These are phyloP conservation scores for Pythium dissotocum DNA, from an alignment of 352 stramenopile species.

Conservation along the genomic window DNA sequence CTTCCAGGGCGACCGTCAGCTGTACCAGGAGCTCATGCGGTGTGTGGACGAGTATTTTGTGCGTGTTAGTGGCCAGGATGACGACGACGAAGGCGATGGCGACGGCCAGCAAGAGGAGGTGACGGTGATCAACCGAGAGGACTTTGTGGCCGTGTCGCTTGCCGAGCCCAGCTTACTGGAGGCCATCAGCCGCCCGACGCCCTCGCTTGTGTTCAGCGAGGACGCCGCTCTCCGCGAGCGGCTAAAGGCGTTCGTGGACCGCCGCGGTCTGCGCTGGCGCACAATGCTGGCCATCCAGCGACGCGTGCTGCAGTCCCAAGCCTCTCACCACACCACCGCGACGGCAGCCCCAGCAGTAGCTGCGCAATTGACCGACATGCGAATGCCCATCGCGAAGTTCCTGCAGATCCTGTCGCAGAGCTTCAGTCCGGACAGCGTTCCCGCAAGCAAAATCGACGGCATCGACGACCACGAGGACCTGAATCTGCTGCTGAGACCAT, in stretches of 20 bases:
- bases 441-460: not conserved
- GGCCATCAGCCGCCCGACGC: conserved; percentile 36
- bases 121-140: conserved; percentile 38
- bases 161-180: conserved; percentile 42
- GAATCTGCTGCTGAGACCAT: conserved; percentile 33
- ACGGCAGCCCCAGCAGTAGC: too few species aligned
- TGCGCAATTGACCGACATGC: not conserved
- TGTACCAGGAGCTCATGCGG: conserved; percentile 47
- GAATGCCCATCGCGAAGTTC: conserved; percentile 4
- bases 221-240: conserved; percentile 34
- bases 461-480: conserved; percentile 24
- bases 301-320: conserved; percentile 13
- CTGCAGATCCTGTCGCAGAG: conserved; percentile 2
- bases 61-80: conserved; percentile 15
- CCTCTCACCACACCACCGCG: too few species aligned
- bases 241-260: conserved; percentile 31
- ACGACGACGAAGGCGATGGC: not conserved
- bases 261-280: conserved; percentile 29
- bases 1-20: conserved; percentile 46
- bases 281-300: conserved; percentile 32
- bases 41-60: conserved; percentile 54
- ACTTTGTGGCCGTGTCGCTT: conserved; percentile 41
- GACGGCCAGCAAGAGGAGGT: conserved; percentile 24
- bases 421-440: not conserved
- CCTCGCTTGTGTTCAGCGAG: conserved; percentile 28